Evolutionary conservation across 257 asterid genomes (phyloP).

Genomic region (Solanum corneliomulleri): DNA sequence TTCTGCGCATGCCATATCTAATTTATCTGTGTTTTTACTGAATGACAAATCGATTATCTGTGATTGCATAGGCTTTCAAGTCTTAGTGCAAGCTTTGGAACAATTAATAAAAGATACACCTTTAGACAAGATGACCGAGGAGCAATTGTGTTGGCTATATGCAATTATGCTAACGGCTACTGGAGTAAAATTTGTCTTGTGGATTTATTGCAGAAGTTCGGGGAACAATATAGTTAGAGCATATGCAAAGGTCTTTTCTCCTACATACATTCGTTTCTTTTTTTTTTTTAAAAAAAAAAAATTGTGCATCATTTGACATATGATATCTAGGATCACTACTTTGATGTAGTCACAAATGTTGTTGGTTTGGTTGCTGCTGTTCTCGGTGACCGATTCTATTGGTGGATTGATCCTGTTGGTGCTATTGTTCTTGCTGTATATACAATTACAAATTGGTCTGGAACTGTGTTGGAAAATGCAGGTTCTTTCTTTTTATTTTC

Average conservation of each 20-base stretch:
- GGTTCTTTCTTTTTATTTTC: slow-evolving; percentile 6
- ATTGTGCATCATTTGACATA: too few relatives aligned
- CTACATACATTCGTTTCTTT: neutral
- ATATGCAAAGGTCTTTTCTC: slow-evolving; percentile 37
- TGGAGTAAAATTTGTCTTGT: slow-evolving; percentile 29
- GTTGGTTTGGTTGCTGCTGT: slow-evolving; percentile 51
- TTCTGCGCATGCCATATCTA: neutral
- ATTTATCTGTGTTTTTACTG: neutral
- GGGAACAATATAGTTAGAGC: slow-evolving; percentile 59
- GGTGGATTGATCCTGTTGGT: slow-evolving; percentile 71
- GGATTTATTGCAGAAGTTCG: slow-evolving; percentile 52
- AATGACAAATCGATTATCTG: neutral
- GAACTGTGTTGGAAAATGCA: neutral
- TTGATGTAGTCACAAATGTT: slow-evolving; percentile 59
- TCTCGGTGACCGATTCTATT: slow-evolving; percentile 37
- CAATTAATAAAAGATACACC: slow-evolving; percentile 24
- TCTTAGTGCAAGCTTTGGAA: slow-evolving; percentile 35
- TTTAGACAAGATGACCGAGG: slow-evolving; percentile 19
- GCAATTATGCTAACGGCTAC: slow-evolving; percentile 54
- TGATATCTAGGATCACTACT: slow-evolving; percentile 42
- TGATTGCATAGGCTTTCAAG: slow-evolving; percentile 37
- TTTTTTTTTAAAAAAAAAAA: neutral
- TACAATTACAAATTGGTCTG: neutral
- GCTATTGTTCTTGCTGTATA: slow-evolving; percentile 45
- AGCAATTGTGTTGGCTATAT: slow-evolving; percentile 43